Evolutionary conservation across 805 yeast species (phyloP), one percentile per base, ranked within the genome.

Genomic region (Kodamaea hsintzibuensis): DNA sequence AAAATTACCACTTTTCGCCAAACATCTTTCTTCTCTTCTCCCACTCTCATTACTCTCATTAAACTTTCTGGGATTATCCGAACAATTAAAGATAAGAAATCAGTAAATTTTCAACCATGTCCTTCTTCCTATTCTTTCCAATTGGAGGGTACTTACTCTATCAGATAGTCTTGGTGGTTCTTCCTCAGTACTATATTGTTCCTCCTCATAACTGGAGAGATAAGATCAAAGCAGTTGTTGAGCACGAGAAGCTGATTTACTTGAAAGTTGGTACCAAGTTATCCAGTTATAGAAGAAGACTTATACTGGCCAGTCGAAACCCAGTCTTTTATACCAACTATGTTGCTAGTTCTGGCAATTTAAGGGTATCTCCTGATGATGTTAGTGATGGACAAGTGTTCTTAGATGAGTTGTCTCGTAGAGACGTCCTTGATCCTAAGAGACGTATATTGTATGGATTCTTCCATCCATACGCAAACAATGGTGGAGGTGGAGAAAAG

Each of bases 401-500:
- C 57, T 48, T 67, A 46, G 57, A 59, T 7, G 60, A 55, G 14
- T 67, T 69, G 72, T 60, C 57, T 46, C 65, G 68, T 7, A 62
- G 78, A 39, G 72, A 66, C 50, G 67, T 68, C 1, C 57, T 63
- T 1, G 82, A 78, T 60, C 67, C 72, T 1, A 54, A 59, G 13
- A 64, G 89, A 25, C 67, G 63, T 42, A 60, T 77, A 8, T 68
- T 90, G 9, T 86, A 76, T 66, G 99, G 98, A 5, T 92, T 88
- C 64, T 91, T 95, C 74, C 99, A 95, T 71, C 99, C 99, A 0
- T 89, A 86, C 62, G 91, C 97, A 58, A 89, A 89, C 66, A 96
- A 97, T 40, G 97, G 96, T 46, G 99, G 99, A 16, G 99, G 99
- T 30, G 99, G 99, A 19, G 99, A 95, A 67, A 82, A 93, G 53